Evolutionary conservation across 2,329 filamentous ascomycete genomes (phyloP).

Genomic region (Botryotinia calthae): DNA sequence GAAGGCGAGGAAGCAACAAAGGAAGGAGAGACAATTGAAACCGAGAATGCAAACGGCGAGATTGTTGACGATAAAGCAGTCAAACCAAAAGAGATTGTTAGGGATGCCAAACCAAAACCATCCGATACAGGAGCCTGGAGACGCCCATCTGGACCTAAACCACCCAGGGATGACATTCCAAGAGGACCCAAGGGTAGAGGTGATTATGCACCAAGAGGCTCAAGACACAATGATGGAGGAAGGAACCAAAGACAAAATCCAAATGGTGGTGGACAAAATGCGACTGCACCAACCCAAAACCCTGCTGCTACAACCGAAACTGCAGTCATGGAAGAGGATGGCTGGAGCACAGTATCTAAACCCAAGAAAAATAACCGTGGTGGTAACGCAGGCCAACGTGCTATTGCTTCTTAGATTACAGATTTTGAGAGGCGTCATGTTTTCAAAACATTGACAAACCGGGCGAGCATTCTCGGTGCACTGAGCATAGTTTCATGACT

Average conservation of each 20-base stretch:
- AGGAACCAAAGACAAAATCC: constrained; percentile 31
- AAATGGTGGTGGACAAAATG: constrained; percentile 47
- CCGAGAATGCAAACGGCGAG: constrained; percentile 39
- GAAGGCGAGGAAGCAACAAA: constrained; percentile 37
- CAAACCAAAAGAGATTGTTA: constrained; percentile 47
- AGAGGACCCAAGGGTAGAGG: constrained; percentile 45
- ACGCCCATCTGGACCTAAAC: constrained; percentile 45
- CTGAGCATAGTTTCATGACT: constrained; percentile 18
- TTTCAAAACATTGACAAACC: constrained; percentile 18
- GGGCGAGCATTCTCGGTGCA: constrained; percentile 22
- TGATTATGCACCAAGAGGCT: constrained; percentile 37
- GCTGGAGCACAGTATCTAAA: constrained; percentile 59
- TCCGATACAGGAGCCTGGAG: constrained; percentile 61
- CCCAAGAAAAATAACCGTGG: constrained; percentile 40
- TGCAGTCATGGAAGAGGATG: constrained; percentile 54
- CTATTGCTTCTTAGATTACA: constrained; percentile 37
- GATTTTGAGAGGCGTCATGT: constrained; percentile 16
- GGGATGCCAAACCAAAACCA: constrained; percentile 53
- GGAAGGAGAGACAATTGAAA: constrained; percentile 36
- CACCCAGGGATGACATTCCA: constrained; percentile 42
- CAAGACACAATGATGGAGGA: constrained; percentile 34
- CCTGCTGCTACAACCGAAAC: constrained; percentile 39
- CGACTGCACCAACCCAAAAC: constrained; percentile 44
- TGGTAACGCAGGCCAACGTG: constrained; percentile 36
- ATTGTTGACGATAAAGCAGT: constrained; percentile 50